Evolutionary conservation across 106 monocot genomes (phyloP).

Genomic region (Gastrodia elata): DNA sequence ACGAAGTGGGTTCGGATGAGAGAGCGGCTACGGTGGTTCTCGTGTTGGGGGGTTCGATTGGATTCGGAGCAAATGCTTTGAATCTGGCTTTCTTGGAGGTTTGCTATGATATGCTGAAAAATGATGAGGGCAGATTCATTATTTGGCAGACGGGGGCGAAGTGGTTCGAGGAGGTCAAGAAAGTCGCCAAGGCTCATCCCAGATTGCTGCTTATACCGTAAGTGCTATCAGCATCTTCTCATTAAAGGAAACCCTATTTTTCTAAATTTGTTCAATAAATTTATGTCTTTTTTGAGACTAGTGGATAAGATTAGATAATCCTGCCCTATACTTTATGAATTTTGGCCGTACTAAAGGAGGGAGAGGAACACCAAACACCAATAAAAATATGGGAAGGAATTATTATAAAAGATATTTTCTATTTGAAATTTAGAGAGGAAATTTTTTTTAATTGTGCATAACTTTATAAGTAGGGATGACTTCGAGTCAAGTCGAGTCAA

Average conservation of each 20-base stretch:
- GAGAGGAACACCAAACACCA: too few relatives aligned
- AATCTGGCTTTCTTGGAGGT: conserved; percentile 27
- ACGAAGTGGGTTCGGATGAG: neutral
- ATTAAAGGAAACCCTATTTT: neutral
- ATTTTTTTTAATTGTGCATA: too few relatives aligned
- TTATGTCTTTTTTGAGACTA: too few relatives aligned
- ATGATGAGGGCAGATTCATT: conserved; percentile 19
- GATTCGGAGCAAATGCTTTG: conserved; percentile 26
- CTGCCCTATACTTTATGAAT: too few relatives aligned
- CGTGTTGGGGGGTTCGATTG: conserved; percentile 30
- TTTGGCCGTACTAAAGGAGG: too few relatives aligned
- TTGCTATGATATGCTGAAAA: conserved; percentile 17
- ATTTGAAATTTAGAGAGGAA: too few relatives aligned
- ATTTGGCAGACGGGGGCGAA: conserved; percentile 40
- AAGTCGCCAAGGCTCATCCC: conserved; percentile 18
- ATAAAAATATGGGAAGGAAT: too few relatives aligned
- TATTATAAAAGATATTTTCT: too few relatives aligned
- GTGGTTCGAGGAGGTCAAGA: conserved; percentile 27
- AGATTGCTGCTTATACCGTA: conserved; percentile 26
- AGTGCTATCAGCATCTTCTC: neutral
- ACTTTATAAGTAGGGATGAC: too few relatives aligned
- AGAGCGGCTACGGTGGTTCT: conserved; percentile 24
- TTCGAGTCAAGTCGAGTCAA: too few relatives aligned
- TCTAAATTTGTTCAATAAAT: neutral
- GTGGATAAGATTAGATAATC: too few relatives aligned